phyloP scores from a whole-genome alignment of 371 early-diverging fungal genomes.

The Amoeboaphelidium occidentale region DNA sequence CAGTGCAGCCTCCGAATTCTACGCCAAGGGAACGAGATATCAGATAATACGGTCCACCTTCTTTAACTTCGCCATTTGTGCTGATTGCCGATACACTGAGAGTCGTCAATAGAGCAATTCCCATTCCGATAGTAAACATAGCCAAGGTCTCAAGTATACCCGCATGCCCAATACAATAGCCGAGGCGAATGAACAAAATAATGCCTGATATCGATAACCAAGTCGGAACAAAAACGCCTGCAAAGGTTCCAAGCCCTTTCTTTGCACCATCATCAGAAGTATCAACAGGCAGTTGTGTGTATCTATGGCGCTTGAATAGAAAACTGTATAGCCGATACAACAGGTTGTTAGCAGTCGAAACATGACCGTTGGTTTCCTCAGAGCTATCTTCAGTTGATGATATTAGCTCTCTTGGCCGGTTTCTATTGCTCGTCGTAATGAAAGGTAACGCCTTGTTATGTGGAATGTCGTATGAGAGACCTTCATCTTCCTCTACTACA shows the following conservation, averaged over 20 bases:
- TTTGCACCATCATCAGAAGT: no score
- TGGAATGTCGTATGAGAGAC: no score
- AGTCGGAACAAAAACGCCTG: slow-evolving; percentile 34
- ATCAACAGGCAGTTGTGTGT: no score
- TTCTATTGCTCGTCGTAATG: no score
- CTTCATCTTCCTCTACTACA: no score
- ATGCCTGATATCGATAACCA: slow-evolving; percentile 32
- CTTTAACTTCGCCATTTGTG: slow-evolving; percentile 36
- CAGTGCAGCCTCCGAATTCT: slow-evolving; percentile 50
- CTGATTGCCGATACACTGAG: slow-evolving; percentile 41
- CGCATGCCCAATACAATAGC: slow-evolving; percentile 28
- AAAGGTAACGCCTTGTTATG: no score
- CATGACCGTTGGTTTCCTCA: no score
- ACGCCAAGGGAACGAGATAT: slow-evolving; percentile 38
- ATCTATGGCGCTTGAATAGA: no score
- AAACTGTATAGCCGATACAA: no score
- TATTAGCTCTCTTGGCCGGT: no score
- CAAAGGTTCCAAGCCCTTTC: slow-evolving; percentile 30
- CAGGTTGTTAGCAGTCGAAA: no score
- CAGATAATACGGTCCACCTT: slow-evolving; percentile 48
- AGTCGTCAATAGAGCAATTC: slow-evolving; percentile 30
- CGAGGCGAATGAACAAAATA: slow-evolving; percentile 30
- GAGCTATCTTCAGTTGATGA: no score
- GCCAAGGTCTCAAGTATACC: slow-evolving; percentile 26
- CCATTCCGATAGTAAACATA: slow-evolving; percentile 25